These are phyloP conservation scores for Paramecium octaurelia DNA, from an alignment of 73 alveolate species.

Conservation along the genomic window DNA sequence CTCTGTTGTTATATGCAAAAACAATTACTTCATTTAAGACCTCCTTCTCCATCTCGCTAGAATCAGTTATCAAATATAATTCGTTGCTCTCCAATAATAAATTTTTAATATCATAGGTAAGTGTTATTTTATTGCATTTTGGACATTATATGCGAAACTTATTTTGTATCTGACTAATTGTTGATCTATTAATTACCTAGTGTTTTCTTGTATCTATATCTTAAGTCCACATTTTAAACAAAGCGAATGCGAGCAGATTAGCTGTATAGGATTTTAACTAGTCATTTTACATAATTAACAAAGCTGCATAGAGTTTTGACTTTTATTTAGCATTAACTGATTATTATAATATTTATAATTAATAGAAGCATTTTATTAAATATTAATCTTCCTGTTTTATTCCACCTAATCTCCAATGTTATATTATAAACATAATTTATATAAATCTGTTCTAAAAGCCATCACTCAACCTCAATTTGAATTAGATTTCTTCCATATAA, in stretches of 20 bases:
- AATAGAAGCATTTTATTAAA: background rate
- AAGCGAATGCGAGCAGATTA: conserved; percentile 16
- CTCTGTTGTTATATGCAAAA: background rate
- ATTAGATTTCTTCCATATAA: background rate
- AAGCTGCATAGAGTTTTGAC: background rate
- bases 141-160: conserved; percentile 31
- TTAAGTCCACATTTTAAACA: conserved; percentile 20
- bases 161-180: conserved; percentile 25
- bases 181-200: background rate
- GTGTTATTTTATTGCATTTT: conserved; percentile 1
- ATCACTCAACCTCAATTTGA: background rate
- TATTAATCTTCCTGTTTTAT: background rate
- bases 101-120: conserved; percentile 32
- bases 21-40: background rate
- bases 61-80: conserved; percentile 30
- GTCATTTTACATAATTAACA: conserved; percentile 18
- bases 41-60: conserved; percentile 29
- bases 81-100: background rate
- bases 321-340: conserved; percentile 49
- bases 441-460: too few relatives aligned
- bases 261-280: background rate
- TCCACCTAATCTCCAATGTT: background rate
- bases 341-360: conserved; percentile 7
- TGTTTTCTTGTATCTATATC: background rate
- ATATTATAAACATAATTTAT: too few relatives aligned